Evolutionary conservation across 2,329 filamentous ascomycete species (phyloP).

Genomic region (Sporothrix euskadiensis): DNA sequence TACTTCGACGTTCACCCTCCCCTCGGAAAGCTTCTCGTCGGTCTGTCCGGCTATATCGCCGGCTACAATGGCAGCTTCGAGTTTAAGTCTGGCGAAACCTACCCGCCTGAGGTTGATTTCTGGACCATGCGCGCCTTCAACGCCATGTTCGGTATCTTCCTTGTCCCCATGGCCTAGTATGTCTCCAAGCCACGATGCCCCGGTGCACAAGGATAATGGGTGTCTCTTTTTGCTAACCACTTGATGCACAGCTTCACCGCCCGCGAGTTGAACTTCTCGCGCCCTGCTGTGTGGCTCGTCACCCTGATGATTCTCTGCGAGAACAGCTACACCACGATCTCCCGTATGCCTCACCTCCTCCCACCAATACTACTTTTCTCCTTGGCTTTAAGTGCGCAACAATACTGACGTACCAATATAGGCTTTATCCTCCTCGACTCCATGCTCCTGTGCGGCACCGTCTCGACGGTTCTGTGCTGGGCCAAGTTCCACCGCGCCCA

Average conservation of each 20-base stretch:
- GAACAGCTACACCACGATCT: conserved; percentile 99
- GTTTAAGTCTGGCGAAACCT: conserved; percentile 97
- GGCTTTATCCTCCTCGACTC: conserved; percentile 93
- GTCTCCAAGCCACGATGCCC: conserved; percentile 10
- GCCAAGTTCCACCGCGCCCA: conserved; percentile 91
- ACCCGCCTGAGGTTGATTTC: conserved; percentile 91
- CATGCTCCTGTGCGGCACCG: conserved; percentile 98
- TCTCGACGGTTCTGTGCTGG: conserved; percentile 96
- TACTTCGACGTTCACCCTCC: conserved; percentile 90
- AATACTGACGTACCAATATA: background rate
- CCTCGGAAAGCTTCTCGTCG: conserved; percentile 97
- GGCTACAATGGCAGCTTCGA: conserved; percentile 99
- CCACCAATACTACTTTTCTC: background rate
- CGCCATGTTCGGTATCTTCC: conserved; percentile 87
- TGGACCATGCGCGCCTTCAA: conserved; percentile 99
- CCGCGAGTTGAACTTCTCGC: conserved; percentile 81
- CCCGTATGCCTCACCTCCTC: conserved; percentile 50
- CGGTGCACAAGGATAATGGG: background rate
- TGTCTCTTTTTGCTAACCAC: background rate
- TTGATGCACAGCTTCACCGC: conserved; percentile 65
- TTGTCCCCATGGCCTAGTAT: conserved; percentile 82
- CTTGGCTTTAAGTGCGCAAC: background rate
- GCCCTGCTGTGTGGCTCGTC: conserved; percentile 89
- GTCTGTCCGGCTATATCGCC: conserved; percentile 90
- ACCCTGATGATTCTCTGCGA: conserved; percentile 97